These are phyloP conservation scores for Chytriomyces confervae DNA, from an alignment of 192 early-diverging fungal genomes.

Conservation along the genomic window DNA sequence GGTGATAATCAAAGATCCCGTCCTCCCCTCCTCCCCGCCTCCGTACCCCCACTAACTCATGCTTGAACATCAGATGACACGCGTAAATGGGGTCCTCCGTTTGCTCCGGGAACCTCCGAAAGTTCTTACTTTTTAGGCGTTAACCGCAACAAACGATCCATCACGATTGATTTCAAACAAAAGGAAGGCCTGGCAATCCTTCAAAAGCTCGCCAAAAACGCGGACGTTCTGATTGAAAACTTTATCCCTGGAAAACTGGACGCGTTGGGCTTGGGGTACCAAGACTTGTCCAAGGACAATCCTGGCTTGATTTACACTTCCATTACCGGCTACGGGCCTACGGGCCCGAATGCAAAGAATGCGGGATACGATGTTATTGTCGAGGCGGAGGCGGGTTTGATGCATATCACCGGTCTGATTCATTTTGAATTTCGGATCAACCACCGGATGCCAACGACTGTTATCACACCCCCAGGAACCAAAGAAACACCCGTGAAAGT, in stretches of 20 bases:
- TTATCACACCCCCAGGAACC: slow-evolving; percentile 43
- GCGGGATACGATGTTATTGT: slow-evolving; percentile 85
- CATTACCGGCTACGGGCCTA: slow-evolving; percentile 85
- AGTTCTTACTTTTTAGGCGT: slow-evolving; percentile 89
- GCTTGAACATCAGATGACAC: slow-evolving; percentile 74
- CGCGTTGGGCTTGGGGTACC: slow-evolving; percentile 76
- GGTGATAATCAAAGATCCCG: not conserved
- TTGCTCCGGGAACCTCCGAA: slow-evolving; percentile 60
- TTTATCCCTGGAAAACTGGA: slow-evolving; percentile 88
- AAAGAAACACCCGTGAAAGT: slow-evolving; percentile 88
- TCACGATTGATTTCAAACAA: slow-evolving; percentile 84
- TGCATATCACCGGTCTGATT: slow-evolving; percentile 84
- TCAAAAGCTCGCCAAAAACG: slow-evolving; percentile 53
- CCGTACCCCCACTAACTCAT: not conserved
- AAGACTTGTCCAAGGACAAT: slow-evolving; percentile 70
- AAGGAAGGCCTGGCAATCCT: slow-evolving; percentile 69
- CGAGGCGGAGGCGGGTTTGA: slow-evolving; percentile 82
- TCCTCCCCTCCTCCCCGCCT: not conserved
- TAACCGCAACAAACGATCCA: slow-evolving; percentile 92
- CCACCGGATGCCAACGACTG: slow-evolving; percentile 43
- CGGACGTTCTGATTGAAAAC: slow-evolving; percentile 91
- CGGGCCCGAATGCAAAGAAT: slow-evolving; percentile 77
- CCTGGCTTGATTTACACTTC: slow-evolving; percentile 87
- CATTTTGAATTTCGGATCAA: not conserved
- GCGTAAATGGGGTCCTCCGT: slow-evolving; percentile 71